Base-by-base conservation (phyloP, 345 rosid genomes). In the Reutealis trisperma region DNA sequence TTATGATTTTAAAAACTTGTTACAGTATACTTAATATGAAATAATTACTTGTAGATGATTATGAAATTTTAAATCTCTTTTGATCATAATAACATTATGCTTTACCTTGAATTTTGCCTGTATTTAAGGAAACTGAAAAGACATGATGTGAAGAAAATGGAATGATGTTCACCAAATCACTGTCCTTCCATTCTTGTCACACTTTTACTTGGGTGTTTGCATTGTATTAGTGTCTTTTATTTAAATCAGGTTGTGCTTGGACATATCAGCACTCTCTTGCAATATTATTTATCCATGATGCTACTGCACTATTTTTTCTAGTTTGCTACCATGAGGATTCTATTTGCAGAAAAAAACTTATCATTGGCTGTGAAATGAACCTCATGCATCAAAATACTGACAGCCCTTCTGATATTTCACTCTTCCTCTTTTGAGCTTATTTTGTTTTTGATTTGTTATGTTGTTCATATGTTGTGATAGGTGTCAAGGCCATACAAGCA, bases 401-500 rank as follows among this genome's bases (percentile, higher is more conserved):
- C 70, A 66, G 42, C 70, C 19, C 15, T 42, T 4, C 13, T 37
- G 25, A 66, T 21, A 24, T 42, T 41, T 37, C 25, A 37, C 25
- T 2, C 21, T 66, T 41, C 5, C 0, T n/a, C 12, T 15, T 25
- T 15, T 70, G 42, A 24, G 11, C 6, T 16, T 22, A 24, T 49
- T 51, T 47, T 51, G 41, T 15, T 25, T 55, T 11, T 32, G 34
- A 10, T 67, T 21, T 67, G 16, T 13, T 24, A 10, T 55, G 45
- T 71, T 16, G 27, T 10, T 57, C 18, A 32, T 37, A 57, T 75
- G 67, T 78, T 79, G 52, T 73, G 75, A 58, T 77, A 95, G 98
- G 99, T 95, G 52, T 95, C 97, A 64, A 89, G 98, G 81, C 98
- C 97, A 27, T 95, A 95, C 88, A 93, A 87, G 83, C 97, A 91